Evolutionary conservation across 805 yeast species (phyloP), one percentile per base, ranked within the genome.

Genomic region (Hanseniaspora occidentalis): DNA sequence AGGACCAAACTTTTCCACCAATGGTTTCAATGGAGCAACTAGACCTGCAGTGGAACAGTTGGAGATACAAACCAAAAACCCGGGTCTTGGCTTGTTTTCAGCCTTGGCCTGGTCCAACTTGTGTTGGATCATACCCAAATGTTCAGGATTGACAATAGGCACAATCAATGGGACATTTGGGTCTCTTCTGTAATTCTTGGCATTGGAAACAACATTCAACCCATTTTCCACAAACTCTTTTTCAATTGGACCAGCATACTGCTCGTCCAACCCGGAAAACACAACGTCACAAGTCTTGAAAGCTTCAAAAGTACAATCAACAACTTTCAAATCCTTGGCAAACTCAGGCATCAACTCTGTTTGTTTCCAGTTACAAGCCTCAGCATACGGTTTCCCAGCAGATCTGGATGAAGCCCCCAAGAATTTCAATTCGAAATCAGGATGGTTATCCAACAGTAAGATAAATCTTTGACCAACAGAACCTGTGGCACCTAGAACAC

Each of bases 11-110:
- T 68, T 63, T 44, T 86, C 95, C 39, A 80, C 82, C 53, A 92
- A 70, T n/a, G 98, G 97, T 58, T 84, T 85, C 58, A 92, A 70
- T 37, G 97, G 97, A 11, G 96, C 96, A 17, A 92, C 97, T 43
- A 92, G 70, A 33, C 97, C 97, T 4, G 97, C 98, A 27, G 98
- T 92, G 37, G 97, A 88, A 67, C 98, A 92, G 70, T 92, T 92
- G 44, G 97, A 88, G 57, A 89, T 92, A 66, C 98, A 92, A 36
- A 89, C 79, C 49, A 85, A 81, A 63, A 74, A 84, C 36, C 98
- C 98, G 43, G 79, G 77, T 56, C 66, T 75, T 53, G 64, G 56
- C 47, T 69, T 67, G 38, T 81, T 81, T 7, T 60, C 61, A 21
- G 70, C 68, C 49, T 69, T 67, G 26, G 86, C 79, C 18, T 60